phyloP scores from a whole-genome alignment of 2,329 filamentous ascomycete species.

The Aphanocladium album region DNA sequence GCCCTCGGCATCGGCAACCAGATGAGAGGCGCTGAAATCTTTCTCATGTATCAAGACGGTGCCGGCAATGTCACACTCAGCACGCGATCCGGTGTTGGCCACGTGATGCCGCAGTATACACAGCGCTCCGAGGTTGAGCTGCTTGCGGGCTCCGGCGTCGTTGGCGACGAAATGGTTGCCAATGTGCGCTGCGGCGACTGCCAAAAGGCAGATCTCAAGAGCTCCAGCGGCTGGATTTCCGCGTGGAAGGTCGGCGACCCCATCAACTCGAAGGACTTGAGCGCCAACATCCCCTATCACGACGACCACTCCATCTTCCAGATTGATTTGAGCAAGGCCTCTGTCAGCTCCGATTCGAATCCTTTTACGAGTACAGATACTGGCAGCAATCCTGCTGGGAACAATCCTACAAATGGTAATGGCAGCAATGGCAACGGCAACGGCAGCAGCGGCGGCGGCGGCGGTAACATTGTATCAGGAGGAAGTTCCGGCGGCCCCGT shows the following conservation, averaged over 20 bases:
- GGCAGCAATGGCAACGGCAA: conserved; percentile 4
- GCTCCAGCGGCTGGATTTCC: conserved; percentile 45
- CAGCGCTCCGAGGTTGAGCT: conserved; percentile 43
- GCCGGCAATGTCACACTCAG: conserved; percentile 57
- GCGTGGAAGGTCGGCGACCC: conserved; percentile 47
- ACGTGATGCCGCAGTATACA: conserved; percentile 44
- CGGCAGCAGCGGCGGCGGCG: conserved; percentile 14
- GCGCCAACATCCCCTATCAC: conserved; percentile 41
- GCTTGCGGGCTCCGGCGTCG: conserved; percentile 54
- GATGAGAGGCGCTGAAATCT: conserved; percentile 57
- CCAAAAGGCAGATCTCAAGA: conserved; percentile 38
- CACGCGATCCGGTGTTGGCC: conserved; percentile 43
- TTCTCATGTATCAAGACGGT: conserved; percentile 57
- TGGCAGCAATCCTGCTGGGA: not conserved
- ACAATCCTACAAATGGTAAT: not conserved
- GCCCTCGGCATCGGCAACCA: conserved; percentile 49
- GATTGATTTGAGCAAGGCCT: conserved; percentile 45
- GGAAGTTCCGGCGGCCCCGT: conserved; percentile 14
- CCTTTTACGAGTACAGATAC: conserved; percentile 38
- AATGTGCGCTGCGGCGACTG: conserved; percentile 55
- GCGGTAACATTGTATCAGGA: conserved; percentile 6
- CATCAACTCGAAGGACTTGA: conserved; percentile 37
- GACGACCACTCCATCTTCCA: conserved; percentile 38
- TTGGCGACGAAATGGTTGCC: conserved; percentile 49
- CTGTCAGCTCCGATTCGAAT: conserved; percentile 43